A percentile compares a stretch with the other conserved stretches of the same genome.
Conservation (phyloP, 768 basidiomycete genomes). For the Hysterangium stoloniferum region DNA sequence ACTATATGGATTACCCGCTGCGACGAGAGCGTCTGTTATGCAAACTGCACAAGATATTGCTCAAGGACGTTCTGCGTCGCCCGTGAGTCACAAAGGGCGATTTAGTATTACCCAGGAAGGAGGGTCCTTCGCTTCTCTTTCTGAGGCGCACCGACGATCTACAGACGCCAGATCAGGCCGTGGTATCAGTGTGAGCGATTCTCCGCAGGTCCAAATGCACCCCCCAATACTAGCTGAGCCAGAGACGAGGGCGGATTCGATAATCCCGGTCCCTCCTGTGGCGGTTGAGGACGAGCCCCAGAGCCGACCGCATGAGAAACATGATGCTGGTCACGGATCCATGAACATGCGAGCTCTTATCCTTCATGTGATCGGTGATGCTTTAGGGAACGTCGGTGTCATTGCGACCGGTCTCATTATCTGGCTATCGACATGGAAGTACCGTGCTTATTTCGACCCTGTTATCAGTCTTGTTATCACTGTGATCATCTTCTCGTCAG, state of each 20-base stretch:
- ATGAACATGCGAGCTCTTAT: slow-evolving; percentile 99
- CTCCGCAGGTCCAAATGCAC: too few relatives aligned
- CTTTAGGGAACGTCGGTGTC: slow-evolving; percentile 95
- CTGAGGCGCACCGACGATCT: background rate
- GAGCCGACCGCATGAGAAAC: background rate
- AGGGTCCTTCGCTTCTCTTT: background rate
- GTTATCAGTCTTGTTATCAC: slow-evolving; percentile 91
- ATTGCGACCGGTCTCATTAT: slow-evolving; percentile 93
- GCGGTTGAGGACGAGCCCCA: background rate
- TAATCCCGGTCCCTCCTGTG: too few relatives aligned
- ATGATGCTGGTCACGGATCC: slow-evolving; percentile 34
- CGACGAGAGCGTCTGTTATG: slow-evolving; percentile 35
- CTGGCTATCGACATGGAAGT: slow-evolving; percentile 79
- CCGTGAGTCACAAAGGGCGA: slow-evolving; percentile 5
- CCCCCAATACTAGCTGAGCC: too few relatives aligned
- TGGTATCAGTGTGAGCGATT: background rate
- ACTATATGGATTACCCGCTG: slow-evolving; percentile 54
- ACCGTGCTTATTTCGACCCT: slow-evolving; percentile 90
- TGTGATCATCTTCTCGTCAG: slow-evolving; percentile 92
- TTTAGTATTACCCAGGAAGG: slow-evolving; percentile 11
- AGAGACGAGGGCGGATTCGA: too few relatives aligned
- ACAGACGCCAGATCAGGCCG: background rate
- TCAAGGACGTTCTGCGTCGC: slow-evolving; percentile 18
- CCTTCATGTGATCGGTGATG: slow-evolving; percentile 93
- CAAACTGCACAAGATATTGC: slow-evolving; percentile 79